These are phyloP conservation scores for Pyrenochaeta sp. DNA, from an alignment of 2,329 filamentous ascomycete species.

Conservation along the genomic window DNA sequence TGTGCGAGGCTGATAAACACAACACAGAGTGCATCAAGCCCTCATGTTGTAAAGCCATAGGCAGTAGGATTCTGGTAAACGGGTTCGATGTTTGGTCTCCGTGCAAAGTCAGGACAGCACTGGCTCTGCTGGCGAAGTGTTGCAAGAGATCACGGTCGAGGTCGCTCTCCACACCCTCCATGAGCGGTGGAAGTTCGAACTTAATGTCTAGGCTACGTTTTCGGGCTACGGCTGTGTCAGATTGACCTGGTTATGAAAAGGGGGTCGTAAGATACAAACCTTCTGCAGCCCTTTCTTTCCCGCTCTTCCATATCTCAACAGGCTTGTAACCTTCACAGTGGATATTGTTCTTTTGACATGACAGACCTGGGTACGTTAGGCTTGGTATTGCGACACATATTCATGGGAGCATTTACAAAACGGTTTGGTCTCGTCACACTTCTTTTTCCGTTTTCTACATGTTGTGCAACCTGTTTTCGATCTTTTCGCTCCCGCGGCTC, in stretches of 20 bases:
- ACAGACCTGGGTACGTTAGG: constrained; percentile 67
- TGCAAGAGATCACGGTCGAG: constrained; percentile 83
- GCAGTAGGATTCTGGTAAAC: constrained; percentile 83
- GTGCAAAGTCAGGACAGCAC: constrained; percentile 82
- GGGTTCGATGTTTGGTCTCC: constrained; percentile 78
- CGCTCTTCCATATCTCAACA: constrained; percentile 86
- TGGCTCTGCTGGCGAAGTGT: constrained; percentile 82
- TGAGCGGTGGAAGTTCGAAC: constrained; percentile 66
- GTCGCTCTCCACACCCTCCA: constrained; percentile 81
- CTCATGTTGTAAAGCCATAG: constrained; percentile 79
- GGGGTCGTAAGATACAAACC: constrained; percentile 42
- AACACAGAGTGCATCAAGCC: constrained; percentile 92
- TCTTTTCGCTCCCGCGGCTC: constrained; percentile 78
- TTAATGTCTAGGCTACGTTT: constrained; percentile 49
- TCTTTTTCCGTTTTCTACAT: constrained; percentile 68
- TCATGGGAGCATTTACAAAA: constrained; percentile 44
- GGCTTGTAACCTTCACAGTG: constrained; percentile 90
- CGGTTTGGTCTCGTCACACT: constrained; percentile 62
- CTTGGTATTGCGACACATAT: background rate
- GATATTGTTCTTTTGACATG: constrained; percentile 93
- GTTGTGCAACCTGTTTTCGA: constrained; percentile 68
- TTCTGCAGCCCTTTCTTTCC: constrained; percentile 77
- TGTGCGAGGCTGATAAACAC: constrained; percentile 80
- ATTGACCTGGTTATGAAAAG: constrained; percentile 6
- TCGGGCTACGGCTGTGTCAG: constrained; percentile 39